phyloP scores from a whole-genome alignment of 768 basidiomycete species.

The Tylopilus felleus region DNA sequence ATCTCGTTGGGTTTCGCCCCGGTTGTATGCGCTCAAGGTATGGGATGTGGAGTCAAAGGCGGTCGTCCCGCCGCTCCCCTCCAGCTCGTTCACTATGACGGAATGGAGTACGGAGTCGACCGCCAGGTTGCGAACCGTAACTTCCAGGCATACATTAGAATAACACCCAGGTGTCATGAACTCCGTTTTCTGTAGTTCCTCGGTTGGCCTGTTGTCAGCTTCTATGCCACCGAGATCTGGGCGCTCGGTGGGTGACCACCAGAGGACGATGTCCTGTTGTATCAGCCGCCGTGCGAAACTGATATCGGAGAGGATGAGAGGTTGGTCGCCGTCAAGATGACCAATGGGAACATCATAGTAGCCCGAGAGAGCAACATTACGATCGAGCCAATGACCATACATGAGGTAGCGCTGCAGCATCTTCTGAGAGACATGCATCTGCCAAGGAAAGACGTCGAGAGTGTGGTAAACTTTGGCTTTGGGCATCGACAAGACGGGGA shows the following conservation, averaged over 20 bases:
- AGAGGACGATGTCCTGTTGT: conserved; percentile 87
- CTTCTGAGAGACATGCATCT: conserved; percentile 73
- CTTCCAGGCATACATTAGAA: conserved; percentile 87
- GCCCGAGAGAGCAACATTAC: conserved; percentile 72
- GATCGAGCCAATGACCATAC: conserved; percentile 76
- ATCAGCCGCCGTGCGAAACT: conserved; percentile 85
- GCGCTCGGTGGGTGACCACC: conserved; percentile 90
- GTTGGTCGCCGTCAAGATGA: conserved; percentile 88
- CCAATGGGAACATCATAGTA: conserved; percentile 94
- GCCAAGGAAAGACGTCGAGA: conserved; percentile 87
- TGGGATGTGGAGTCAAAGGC: conserved; percentile 92
- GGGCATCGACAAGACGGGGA: conserved; percentile 88
- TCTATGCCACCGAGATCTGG: conserved; percentile 95
- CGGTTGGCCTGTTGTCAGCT: conserved; percentile 71
- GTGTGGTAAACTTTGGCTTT: conserved; percentile 71
- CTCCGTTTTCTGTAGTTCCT: conserved; percentile 81
- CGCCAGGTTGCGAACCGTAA: conserved; percentile 87
- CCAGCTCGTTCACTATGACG: conserved; percentile 92
- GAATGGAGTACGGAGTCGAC: conserved; percentile 94
- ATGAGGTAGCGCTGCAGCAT: conserved; percentile 82
- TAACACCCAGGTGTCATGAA: conserved; percentile 84
- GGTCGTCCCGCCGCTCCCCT: conserved; percentile 90
- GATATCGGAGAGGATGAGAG: conserved; percentile 84
- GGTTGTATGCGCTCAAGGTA: conserved; percentile 86
- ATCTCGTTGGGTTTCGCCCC: conserved; percentile 54